Evolutionary conservation across 192 early-diverging fungal genomes (phyloP), one percentile per base, ranked within the genome.

Genomic region (Funneliformis mosseae): DNA sequence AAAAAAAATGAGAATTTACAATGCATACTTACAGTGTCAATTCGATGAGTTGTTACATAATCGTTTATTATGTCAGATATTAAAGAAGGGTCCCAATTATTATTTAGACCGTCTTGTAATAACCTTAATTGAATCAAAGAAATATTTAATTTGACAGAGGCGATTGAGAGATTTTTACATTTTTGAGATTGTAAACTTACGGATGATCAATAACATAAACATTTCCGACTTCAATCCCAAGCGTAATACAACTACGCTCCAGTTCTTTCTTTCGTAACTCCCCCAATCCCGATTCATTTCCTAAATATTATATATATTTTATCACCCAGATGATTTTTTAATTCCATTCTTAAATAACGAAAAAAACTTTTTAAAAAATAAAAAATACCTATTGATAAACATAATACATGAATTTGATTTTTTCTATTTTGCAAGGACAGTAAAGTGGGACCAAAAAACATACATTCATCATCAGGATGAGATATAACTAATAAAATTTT

Each of bases 401-500:
- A 98, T 50, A 99, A 83, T 8, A 97, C 87, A 25, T 89, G 88
- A 39, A 98, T 84, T 8, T 89, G 87, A 25, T 88, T 88, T 61
- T 88, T 89, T 23, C 83, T 82, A 23, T 84, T 80, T 8, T 75
- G 80, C 45, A 81, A 84, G 12, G 81, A 82, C 66, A 97, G 78
- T 61, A 97, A 78, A 10, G 94, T 94, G 0, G 96, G 96, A 14
- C 91, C 90, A 87, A 99, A 99, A 86, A 99, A 99, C 96, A 98
- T 97, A 89, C 95, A 96, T 80, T 99, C 97, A 84, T 99, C 97
- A 88, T 99, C 97, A 0, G 97, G 97, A 83, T 98, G 97, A 8
- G 97, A 94, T 21, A 90, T 96, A 16, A 96, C 85, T 18, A 97
- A 83, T 8, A 95, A 86, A 12, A 93, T 87, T 60, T 82, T 82